These are phyloP conservation scores for Epichloe typhina DNA, from an alignment of 2,329 filamentous ascomycete genomes.

Conservation along the genomic window DNA sequence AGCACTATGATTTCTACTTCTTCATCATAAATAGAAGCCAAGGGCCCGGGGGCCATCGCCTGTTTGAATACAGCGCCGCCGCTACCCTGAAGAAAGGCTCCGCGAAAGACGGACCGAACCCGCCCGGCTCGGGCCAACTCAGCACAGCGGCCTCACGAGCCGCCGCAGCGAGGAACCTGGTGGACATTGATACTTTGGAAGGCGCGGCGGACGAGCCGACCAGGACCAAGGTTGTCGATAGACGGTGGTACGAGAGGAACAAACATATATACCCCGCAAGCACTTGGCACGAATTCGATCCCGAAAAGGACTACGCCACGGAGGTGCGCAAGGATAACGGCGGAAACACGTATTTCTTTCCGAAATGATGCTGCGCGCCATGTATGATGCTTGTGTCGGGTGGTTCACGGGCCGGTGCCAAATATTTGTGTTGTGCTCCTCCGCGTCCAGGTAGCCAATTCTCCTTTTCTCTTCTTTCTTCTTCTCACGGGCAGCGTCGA, in stretches of 20 bases:
- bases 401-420: background rate
- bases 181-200: conserved; percentile 49
- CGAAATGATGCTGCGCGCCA: conserved; percentile 19
- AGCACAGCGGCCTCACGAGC: conserved; percentile 22
- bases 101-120: background rate
- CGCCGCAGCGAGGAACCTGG: conserved; percentile 24
- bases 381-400: background rate
- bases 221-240: conserved; percentile 86
- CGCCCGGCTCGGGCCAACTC: conserved; percentile 12
- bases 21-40: conserved; percentile 82
- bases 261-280: conserved; percentile 98
- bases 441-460: background rate
- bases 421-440: background rate
- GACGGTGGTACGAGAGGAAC: conserved; percentile 92
- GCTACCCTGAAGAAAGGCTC: conserved; percentile 19
- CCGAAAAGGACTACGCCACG: conserved; percentile 69
- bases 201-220: conserved; percentile 66
- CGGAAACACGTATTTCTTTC: conserved; percentile 90
- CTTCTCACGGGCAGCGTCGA: background rate
- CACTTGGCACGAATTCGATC: conserved; percentile 89
- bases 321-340: conserved; percentile 70
- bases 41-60: conserved; percentile 54
- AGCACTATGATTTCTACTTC: conserved; percentile 97
- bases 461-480: background rate
- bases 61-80: conserved; percentile 64